phyloP scores from a whole-genome alignment of 208 protist species.

The Strigomonas culicis region DNA sequence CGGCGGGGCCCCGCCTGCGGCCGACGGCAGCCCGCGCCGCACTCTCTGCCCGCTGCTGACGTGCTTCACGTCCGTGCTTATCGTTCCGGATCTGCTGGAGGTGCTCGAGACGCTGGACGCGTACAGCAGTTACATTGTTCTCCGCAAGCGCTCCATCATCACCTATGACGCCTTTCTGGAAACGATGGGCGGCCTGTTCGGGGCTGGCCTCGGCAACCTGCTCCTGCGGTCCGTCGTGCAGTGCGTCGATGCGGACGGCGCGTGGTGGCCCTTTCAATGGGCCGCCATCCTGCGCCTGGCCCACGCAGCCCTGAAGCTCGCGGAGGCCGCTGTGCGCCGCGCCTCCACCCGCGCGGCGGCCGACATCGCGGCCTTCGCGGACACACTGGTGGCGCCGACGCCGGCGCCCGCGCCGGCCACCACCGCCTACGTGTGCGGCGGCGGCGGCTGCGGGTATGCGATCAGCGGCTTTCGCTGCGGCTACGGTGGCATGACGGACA shows the following conservation, averaged over 20 bases:
- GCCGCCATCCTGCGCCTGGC: not conserved
- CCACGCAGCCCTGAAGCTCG: not conserved
- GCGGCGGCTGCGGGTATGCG: constrained; percentile 39
- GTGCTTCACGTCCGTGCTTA: too few species aligned
- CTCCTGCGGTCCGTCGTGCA: not conserved
- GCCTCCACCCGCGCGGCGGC: not conserved
- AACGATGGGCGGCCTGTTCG: constrained; percentile 5
- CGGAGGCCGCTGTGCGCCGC: not conserved
- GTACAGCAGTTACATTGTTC: too few species aligned
- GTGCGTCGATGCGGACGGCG: constrained; percentile 7
- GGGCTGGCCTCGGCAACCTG: constrained; percentile 11
- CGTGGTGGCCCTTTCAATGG: not conserved
- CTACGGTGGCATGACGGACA: constrained; percentile 27
- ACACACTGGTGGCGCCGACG: not conserved
- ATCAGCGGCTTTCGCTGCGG: constrained; percentile 46
- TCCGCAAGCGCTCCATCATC: too few species aligned
- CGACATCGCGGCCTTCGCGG: not conserved
- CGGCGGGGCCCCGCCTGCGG: too few species aligned
- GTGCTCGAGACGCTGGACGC: too few species aligned
- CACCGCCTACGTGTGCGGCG: constrained; percentile 29
- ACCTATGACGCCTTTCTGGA: not conserved
- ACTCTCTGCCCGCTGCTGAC: too few species aligned
- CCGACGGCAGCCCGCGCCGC: too few species aligned
- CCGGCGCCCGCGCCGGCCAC: not conserved
- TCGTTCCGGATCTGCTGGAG: too few species aligned